Evolutionary conservation across 331 rosid genomes (phyloP), one percentile per base, ranked within the genome.

Genomic region (Rosa hybrid): DNA sequence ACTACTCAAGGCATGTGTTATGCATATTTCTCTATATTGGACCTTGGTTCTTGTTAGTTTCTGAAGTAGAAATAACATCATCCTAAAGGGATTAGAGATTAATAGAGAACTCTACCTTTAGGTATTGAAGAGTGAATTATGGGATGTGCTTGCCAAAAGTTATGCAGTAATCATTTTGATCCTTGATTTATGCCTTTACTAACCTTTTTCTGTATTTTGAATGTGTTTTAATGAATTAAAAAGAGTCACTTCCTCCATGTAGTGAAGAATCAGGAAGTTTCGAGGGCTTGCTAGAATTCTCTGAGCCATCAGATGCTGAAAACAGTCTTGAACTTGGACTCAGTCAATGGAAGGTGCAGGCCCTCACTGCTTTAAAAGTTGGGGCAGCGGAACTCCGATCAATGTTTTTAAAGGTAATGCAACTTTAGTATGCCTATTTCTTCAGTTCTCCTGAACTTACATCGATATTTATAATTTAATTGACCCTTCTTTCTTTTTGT

Each of bases 261-360:
- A 91, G 97, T 74, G 92, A 94, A 84, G 92, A 88, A 84, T 78
- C 86, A 70, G 90, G 69, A 85, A 74, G 78, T 85, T 75, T 82
- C 59, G 78, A 77, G 49, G 76, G 68, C 72, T 18, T 82, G 34
- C 56, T 81, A 53, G 92, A 92, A 39, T 42, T 45, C 78, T 17
- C 71, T 45, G 78, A 62, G 39, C 56, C 81, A 27, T 87, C 96
- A 57, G 75, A 87, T 67, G 56, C 71, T 60, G 87, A 90, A 46
- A 87, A 83, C 7, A 85, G 85, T 83, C 90, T 92, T 77, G 90
- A 94, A 86, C 78, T 77, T 80, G 98, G 97, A 81, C 90, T 94
- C 83, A 84, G 77, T 90, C 90, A 79, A 83, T 85, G 92, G 91
- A 94, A 90, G 87, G 84, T 93, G 68, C 93, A 88, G 53, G 86